phyloP scores from a whole-genome alignment of 148 eudicot species.

The Rhododendron vialii region DNA sequence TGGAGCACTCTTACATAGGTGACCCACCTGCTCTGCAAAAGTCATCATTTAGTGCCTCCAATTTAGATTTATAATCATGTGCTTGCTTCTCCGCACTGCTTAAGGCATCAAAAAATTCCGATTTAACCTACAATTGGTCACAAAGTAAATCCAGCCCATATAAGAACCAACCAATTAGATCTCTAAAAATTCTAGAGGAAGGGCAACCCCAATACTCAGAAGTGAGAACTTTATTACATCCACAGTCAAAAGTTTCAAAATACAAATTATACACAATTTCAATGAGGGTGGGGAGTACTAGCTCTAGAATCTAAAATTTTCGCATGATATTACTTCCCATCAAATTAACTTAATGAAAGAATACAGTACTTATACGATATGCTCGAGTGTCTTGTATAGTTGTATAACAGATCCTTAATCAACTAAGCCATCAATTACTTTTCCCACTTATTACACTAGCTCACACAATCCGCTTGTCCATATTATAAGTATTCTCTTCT shows the following conservation, averaged over 20 bases:
- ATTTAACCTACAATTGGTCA: slow-evolving; percentile 57
- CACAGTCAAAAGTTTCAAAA: not conserved
- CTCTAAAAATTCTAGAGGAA: not conserved
- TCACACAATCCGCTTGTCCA: not conserved
- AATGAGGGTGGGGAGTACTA: not conserved
- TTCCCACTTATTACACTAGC: not conserved
- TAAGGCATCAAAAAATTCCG: slow-evolving; percentile 76
- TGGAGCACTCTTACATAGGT: not conserved
- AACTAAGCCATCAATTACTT: not conserved
- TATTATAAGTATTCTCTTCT: not conserved
- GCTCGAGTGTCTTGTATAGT: not conserved
- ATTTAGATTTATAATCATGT: slow-evolving; percentile 55
- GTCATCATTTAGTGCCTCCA: slow-evolving; percentile 52
- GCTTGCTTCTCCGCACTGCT: slow-evolving; percentile 78
- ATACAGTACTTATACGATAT: not conserved
- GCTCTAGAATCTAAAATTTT: not conserved
- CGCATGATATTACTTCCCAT: not conserved
- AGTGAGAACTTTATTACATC: not conserved
- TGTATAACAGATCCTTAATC: not conserved
- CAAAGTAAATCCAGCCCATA: not conserved
- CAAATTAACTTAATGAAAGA: not conserved
- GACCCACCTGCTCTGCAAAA: slow-evolving; percentile 63
- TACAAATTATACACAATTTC: not conserved
- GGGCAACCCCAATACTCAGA: not conserved
- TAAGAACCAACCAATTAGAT: not conserved